Base-by-base conservation (phyloP, 208 protist species). In the Spongospora subterranea region DNA sequence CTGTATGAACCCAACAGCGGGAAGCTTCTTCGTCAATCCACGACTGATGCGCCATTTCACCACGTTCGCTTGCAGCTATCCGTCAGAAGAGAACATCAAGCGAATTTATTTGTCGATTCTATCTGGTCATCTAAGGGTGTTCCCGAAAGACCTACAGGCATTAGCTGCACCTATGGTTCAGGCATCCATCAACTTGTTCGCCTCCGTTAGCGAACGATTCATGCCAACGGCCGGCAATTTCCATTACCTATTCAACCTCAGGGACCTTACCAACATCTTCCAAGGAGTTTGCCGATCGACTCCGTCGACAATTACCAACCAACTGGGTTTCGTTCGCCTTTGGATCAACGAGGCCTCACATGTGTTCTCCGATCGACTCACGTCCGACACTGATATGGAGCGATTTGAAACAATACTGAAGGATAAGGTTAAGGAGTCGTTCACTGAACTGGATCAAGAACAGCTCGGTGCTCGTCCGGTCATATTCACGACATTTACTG, bases 231-330 rank as follows among this genome's bases (percentile, higher is more conserved):
- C 98, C 50, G 95, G 99, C 91, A 99, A 99, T 93, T 99, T 99
- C 95, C 98, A 99, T 93, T 99, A 99, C 94, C 95, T 98, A 91
- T 99, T 98, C 97, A 99, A 99, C 94, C 97, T 99, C 94, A 95
- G 98, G 45, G 98, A 99, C 91, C 96, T 99, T 92, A 97, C 97
- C 91, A 98, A 97, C 93, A 96, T 99, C 71, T 98, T 98, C 91
- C 97, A 98, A 65, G 96, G 96, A 71, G 0, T 96, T 17, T 77
- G 94, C 71, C 45, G 53, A n/a, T 39, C 90, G 0, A n/a, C 17
- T n/a, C 54, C 92, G 17, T 88, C 88, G 32, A n/a, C 96, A 11
- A 96, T 98, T 93, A 96, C 94, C 1, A 96, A 92, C 38, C 93
- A 93, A 64, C 64, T 96, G 53, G 92, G 96, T 64, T 92, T 98